Conservation (phyloP, 805 yeast genomes). For the Soucietia sequanensis region DNA sequence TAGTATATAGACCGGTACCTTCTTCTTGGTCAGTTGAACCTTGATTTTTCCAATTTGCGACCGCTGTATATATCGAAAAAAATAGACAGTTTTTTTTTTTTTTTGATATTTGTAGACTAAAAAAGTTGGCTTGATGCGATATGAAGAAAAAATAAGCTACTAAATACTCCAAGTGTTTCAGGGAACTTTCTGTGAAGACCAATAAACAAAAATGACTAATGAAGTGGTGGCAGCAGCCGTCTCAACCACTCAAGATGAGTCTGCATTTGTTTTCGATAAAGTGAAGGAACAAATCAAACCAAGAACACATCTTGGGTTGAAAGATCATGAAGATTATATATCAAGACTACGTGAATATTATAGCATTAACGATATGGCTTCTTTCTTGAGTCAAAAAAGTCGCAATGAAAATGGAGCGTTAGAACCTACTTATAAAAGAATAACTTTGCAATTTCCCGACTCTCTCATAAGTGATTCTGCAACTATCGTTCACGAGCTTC, state of each 20-base stretch:
- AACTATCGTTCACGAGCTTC: constrained; percentile 57
- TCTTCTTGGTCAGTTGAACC: constrained; percentile 47
- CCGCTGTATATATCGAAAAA: too few relatives aligned
- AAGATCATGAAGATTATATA: constrained; percentile 23
- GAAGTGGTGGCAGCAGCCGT: constrained; percentile 48
- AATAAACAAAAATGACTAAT: constrained; percentile 12
- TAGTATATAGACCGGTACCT: constrained; percentile 49
- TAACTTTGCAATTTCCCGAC: constrained; percentile 94
- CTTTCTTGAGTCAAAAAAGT: constrained; percentile 32
- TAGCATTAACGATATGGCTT: constrained; percentile 47
- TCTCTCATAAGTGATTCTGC: constrained; percentile 74
- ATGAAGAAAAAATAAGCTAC: too few relatives aligned
- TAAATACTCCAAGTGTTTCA: too few relatives aligned
- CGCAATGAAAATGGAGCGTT: constrained; percentile 17
- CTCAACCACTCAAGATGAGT: constrained; percentile 71
- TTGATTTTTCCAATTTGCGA: too few relatives aligned
- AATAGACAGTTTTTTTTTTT: too few relatives aligned
- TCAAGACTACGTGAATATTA: constrained; percentile 51
- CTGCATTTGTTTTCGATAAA: constrained; percentile 48
- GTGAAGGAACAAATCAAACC: constrained; percentile 23
- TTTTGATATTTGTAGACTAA: too few relatives aligned
- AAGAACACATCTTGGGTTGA: constrained; percentile 24
- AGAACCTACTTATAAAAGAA: constrained; percentile 40
- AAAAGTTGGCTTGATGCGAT: too few relatives aligned
- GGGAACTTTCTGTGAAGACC: too few relatives aligned